Conservation (phyloP, 495 filamentous ascomycete genomes). For the Terfezia boudieri region DNA sequence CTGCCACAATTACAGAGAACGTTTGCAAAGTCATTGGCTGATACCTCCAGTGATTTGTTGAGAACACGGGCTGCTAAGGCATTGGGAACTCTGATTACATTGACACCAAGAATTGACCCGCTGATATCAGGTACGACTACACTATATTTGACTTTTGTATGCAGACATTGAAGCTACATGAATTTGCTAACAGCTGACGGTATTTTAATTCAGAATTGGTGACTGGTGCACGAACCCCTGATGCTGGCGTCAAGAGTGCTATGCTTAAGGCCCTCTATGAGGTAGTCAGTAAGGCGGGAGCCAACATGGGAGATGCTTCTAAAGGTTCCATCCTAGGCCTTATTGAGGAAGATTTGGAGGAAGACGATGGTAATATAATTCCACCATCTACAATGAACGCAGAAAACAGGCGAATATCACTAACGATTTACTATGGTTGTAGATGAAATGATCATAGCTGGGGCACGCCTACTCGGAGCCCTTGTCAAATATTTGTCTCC, state of each 20-base stretch:
- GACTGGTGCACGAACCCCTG: conserved; percentile 72
- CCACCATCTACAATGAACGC: background rate
- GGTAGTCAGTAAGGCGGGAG: conserved; percentile 80
- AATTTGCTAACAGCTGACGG: background rate
- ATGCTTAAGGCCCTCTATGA: conserved; percentile 97
- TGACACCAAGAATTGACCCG: conserved; percentile 89
- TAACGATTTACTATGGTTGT: conserved; percentile 4
- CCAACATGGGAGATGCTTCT: conserved; percentile 81
- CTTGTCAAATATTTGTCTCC: conserved; percentile 59
- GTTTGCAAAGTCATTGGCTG: conserved; percentile 85
- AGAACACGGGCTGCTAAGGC: conserved; percentile 84
- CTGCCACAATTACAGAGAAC: conserved; percentile 88
- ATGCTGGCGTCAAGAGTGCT: conserved; percentile 73
- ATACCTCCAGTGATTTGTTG: conserved; percentile 73
- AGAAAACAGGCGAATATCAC: background rate
- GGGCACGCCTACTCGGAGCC: conserved; percentile 70
- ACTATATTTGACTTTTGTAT: background rate
- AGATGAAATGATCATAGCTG: conserved; percentile 61
- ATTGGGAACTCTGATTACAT: conserved; percentile 80
- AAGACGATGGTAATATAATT: conserved; percentile 34
- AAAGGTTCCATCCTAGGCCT: conserved; percentile 57
- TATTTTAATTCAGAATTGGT: conserved; percentile 47
- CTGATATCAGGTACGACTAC: conserved; percentile 35
- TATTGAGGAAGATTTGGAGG: conserved; percentile 65
- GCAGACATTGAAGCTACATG: background rate